phyloP scores from a whole-genome alignment of 2,329 filamentous ascomycete genomes.

The Arachnomyces sp. region DNA sequence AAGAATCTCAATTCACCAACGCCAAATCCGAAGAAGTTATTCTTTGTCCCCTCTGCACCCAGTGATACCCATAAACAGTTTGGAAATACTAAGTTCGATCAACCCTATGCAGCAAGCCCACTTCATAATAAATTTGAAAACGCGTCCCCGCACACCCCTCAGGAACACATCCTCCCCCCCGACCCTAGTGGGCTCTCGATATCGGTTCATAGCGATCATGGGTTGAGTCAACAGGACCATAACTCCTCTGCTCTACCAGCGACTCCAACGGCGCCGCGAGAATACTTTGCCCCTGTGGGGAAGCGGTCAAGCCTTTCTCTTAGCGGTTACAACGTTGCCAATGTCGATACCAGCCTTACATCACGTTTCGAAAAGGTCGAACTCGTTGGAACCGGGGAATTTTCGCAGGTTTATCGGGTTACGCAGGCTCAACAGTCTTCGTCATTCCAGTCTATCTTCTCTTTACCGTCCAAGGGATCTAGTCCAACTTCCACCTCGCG shows the following conservation, averaged over 20 bases:
- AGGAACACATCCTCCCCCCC: conserved; percentile 63
- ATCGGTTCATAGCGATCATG: conserved; percentile 48
- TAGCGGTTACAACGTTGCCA: conserved; percentile 60
- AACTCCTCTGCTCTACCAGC: conserved; percentile 56
- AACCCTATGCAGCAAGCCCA: conserved; percentile 53
- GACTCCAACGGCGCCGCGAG: conserved; percentile 67
- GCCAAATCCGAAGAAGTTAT: conserved; percentile 32
- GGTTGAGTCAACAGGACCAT: conserved; percentile 27
- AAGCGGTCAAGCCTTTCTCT: conserved; percentile 61
- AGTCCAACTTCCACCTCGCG: conserved; percentile 49
- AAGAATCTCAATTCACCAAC: conserved; percentile 34
- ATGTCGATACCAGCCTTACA: conserved; percentile 67
- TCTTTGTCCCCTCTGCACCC: conserved; percentile 15
- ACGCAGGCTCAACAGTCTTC: conserved; percentile 37
- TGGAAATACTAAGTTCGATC: conserved; percentile 47
- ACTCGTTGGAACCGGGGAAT: conserved; percentile 78
- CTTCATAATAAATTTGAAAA: conserved; percentile 47
- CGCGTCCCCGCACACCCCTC: conserved; percentile 67
- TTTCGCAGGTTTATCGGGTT: conserved; percentile 85
- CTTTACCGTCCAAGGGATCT: conserved; percentile 40
- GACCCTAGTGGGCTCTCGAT: conserved; percentile 81
- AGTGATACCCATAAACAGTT: conserved; percentile 12
- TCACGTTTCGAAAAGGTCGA: conserved; percentile 75
- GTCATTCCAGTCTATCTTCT: conserved; percentile 35
- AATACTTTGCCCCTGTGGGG: conserved; percentile 50